phyloP scores from a whole-genome alignment of 495 filamentous ascomycete genomes.

The Amphirosellinia nigrospora region DNA sequence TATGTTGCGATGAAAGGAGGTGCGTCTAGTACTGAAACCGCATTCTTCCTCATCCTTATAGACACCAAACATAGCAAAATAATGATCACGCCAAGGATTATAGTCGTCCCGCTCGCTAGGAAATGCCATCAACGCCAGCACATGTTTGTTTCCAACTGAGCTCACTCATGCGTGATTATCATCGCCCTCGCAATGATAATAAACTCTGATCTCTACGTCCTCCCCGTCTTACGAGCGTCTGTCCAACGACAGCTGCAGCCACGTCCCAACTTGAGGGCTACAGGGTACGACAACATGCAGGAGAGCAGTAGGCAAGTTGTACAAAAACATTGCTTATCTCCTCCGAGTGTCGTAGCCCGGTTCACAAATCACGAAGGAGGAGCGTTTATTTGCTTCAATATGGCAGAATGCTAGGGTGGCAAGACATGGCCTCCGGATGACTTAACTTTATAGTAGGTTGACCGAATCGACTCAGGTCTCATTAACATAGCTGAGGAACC shows the following conservation, averaged over 20 bases:
- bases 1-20: not conserved
- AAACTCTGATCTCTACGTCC: not conserved
- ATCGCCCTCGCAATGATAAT: not conserved
- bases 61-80: not conserved
- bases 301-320: not conserved
- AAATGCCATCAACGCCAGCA: too few relatives aligned
- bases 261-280: not conserved
- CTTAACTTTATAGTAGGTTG: too few relatives aligned
- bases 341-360: not conserved
- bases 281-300: not conserved
- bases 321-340: slow-evolving; percentile 6
- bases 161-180: not conserved
- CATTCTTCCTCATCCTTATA: not conserved
- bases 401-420: too few relatives aligned
- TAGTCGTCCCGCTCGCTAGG: not conserved
- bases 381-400: too few relatives aligned
- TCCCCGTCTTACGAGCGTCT: not conserved
- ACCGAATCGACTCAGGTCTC: too few relatives aligned
- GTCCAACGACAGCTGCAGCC: not conserved
- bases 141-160: not conserved
- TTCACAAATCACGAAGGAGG: not conserved
- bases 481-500: too few relatives aligned
- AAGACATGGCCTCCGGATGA: too few relatives aligned
- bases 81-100: not conserved
- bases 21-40: not conserved